phyloP scores from a whole-genome alignment of 768 basidiomycete species.

The Ramaria sp. region DNA sequence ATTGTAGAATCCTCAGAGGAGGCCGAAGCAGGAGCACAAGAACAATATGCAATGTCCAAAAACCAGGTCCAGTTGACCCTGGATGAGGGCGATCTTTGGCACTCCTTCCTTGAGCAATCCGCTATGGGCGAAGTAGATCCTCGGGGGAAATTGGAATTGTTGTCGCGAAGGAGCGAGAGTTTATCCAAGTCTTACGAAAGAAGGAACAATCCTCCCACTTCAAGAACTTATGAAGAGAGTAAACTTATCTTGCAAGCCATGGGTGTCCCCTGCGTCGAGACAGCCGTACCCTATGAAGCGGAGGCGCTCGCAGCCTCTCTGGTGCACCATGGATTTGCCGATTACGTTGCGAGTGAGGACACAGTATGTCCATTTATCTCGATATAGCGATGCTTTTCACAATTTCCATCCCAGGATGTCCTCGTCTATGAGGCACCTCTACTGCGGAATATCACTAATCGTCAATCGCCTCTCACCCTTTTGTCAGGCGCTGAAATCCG shows the following conservation, averaged over 20 bases:
- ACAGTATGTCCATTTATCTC: conserved; percentile 39
- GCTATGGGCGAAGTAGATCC: conserved; percentile 6
- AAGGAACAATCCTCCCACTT: conserved; percentile 49
- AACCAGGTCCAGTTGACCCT: conserved; percentile 46
- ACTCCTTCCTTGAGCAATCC: conserved; percentile 22
- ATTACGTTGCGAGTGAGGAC: conserved; percentile 88
- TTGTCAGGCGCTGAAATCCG: conserved; percentile 59
- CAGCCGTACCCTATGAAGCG: conserved; percentile 63
- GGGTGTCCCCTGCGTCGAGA: conserved; percentile 72
- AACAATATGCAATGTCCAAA: conserved; percentile 31
- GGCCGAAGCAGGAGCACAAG: background rate
- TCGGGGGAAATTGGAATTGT: conserved; percentile 16
- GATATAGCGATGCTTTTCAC: conserved; percentile 7
- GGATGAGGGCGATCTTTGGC: conserved; percentile 56
- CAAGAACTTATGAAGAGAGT: conserved; percentile 57
- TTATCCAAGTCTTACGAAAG: conserved; percentile 59
- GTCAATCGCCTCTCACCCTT: conserved; percentile 45
- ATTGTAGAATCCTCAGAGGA: background rate
- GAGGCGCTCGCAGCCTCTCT: conserved; percentile 78
- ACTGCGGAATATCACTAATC: conserved; percentile 62
- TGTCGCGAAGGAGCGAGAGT: conserved; percentile 39
- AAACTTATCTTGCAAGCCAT: conserved; percentile 61
- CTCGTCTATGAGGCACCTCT: conserved; percentile 75
- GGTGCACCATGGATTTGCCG: conserved; percentile 62
- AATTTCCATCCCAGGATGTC: conserved; percentile 47